A percentile compares a stretch with the other conserved stretches of the same genome.
These are phyloP conservation scores for Astragalus glycyphyllos DNA, from an alignment of 306 rosid species.

Conservation along the genomic window DNA sequence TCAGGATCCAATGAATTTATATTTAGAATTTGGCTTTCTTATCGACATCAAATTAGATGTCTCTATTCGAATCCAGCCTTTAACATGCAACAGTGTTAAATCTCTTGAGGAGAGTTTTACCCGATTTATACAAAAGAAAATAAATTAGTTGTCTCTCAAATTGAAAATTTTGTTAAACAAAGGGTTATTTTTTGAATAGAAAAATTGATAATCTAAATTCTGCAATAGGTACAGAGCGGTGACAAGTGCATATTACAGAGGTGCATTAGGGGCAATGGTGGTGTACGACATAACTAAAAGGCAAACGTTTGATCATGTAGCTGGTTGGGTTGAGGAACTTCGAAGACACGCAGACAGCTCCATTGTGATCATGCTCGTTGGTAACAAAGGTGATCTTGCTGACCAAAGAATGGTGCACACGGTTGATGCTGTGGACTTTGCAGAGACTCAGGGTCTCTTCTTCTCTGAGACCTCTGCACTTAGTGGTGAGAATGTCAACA, in stretches of 20 bases:
- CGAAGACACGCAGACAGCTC: slow-evolving; percentile 78
- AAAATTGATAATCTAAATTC: too few relatives aligned
- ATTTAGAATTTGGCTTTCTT: neutral
- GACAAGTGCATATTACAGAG: slow-evolving; percentile 93
- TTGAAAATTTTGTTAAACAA: too few relatives aligned
- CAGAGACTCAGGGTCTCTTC: slow-evolving; percentile 82
- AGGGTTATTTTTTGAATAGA: too few relatives aligned
- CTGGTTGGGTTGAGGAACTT: slow-evolving; percentile 86
- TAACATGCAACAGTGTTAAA: too few relatives aligned
- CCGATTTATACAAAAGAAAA: too few relatives aligned
- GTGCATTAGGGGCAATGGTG: slow-evolving; percentile 90
- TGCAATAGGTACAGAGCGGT: slow-evolving; percentile 75
- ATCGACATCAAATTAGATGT: neutral
- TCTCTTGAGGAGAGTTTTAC: too few relatives aligned
- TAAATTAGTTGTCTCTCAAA: too few relatives aligned
- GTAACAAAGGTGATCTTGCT: slow-evolving; percentile 86
- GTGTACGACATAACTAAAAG: slow-evolving; percentile 89
- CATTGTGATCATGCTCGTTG: slow-evolving; percentile 70
- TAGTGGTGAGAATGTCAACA: slow-evolving; percentile 76
- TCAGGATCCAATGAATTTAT: too few relatives aligned
- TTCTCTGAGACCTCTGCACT: slow-evolving; percentile 91
- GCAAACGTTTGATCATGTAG: slow-evolving; percentile 77
- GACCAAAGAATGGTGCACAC: slow-evolving; percentile 64
- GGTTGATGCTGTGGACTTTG: slow-evolving; percentile 82
- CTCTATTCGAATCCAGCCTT: too few relatives aligned